Base-by-base conservation (phyloP, 306 rosid species). In the Pterocarpus macrocarpus region DNA sequence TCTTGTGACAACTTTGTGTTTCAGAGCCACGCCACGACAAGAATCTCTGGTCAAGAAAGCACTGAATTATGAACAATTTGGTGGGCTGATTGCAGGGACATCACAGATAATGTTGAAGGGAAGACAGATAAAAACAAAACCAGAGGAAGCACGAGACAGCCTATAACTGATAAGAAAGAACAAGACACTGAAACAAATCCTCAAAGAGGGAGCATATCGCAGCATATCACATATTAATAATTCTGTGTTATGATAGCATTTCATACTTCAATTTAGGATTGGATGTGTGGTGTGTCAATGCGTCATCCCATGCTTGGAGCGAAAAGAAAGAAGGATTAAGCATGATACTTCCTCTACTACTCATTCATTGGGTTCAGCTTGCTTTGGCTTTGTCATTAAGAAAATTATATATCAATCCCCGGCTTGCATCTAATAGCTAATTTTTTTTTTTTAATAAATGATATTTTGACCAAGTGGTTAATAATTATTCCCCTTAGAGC, bases 141-240 rank as follows among this genome's bases (percentile, higher is more conserved):
- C 47, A 5, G 34, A 35, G 49, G 82, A 52, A 67, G 43, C 28
- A 69, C 16, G 35, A 50, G 81, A 74, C 85, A 75, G 30, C 56
- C 3, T 58, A 13, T 53, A 64, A 64, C 8, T 74, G 81, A 81
- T 84, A 82, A 80, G 84, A 79, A 83, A 71, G 74, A 83, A 83
- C 58, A 64, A 69, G 81, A 30, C 43, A 69, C 15, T 71, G 63
- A 71, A 58, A 38, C 73, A 80, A 78, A 79, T 38, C 73, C 76
- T 78, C 70, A 50, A 69, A 52, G 59, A 84, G 87, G 91, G 87
- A 78, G 84, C 89, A 86, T 85, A 86, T 88, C 88, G 7, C 13
- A 74, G 17, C 87, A 79, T 85, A 80, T 85, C 75, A 64, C 8
- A 80, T 43, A 30, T 10, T 59, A 74, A 84, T 85, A 72, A 75